A percentile compares a stretch with the other conserved stretches of the same genome.
These are phyloP conservation scores for Xylaria sp. DNA, from an alignment of 2,329 filamentous ascomycete genomes.

Conservation along the genomic window DNA sequence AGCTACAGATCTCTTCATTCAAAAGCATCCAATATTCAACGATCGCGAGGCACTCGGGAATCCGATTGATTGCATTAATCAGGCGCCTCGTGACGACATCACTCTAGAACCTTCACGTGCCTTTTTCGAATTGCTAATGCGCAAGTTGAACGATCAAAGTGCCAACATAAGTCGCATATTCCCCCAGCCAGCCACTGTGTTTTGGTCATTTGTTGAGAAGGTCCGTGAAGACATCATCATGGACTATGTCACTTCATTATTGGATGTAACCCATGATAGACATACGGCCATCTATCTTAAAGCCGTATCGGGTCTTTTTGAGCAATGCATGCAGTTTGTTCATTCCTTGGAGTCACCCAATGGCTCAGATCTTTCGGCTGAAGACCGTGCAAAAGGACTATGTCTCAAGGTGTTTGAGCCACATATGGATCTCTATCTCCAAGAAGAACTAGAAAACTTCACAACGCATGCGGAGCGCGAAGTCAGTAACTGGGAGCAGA, in stretches of 20 bases:
- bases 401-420: conserved; percentile 84
- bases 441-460: conserved; percentile 91
- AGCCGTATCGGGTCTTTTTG: conserved; percentile 87
- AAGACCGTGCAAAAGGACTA: conserved; percentile 73
- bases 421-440: conserved; percentile 91
- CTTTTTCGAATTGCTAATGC: conserved; percentile 81
- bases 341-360: conserved; percentile 75
- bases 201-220: conserved; percentile 83
- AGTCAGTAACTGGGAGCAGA: conserved; percentile 89
- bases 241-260: conserved; percentile 85
- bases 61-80: conserved; percentile 83
- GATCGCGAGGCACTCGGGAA: conserved; percentile 77
- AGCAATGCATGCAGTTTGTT: conserved; percentile 83
- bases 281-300: conserved; percentile 83
- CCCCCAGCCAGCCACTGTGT: conserved; percentile 74
- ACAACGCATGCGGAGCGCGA: conserved; percentile 78
- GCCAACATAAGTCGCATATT: conserved; percentile 86
- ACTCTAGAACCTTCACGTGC: conserved; percentile 81
- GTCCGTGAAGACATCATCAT: conserved; percentile 85
- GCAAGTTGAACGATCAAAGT: conserved; percentile 84
- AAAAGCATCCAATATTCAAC: conserved; percentile 86
- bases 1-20: conserved; percentile 85
- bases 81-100: conserved; percentile 72
- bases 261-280: conserved; percentile 85
- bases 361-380: conserved; percentile 68